A percentile compares a stretch with the other conserved stretches of the same genome.
phyloP scores from a whole-genome alignment of 2,329 filamentous ascomycete species.

The Dactylella cylindrospora region DNA sequence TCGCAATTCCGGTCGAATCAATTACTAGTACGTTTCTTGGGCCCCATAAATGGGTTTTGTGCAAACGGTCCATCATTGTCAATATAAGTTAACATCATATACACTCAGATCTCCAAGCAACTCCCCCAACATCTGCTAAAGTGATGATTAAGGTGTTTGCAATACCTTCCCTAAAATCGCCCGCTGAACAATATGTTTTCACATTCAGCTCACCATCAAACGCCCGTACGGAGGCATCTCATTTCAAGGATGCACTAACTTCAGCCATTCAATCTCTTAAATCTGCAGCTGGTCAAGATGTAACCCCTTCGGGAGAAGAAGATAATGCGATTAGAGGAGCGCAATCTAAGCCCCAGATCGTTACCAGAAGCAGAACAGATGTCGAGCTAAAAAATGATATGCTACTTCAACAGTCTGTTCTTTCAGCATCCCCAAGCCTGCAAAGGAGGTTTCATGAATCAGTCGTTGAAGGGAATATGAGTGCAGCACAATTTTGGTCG shows the following conservation, averaged over 20 bases:
- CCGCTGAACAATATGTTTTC: constrained; percentile 71
- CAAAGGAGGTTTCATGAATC: constrained; percentile 86
- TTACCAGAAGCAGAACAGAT: constrained; percentile 55
- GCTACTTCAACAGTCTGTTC: constrained; percentile 80
- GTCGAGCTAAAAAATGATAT: constrained; percentile 73
- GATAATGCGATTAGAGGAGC: constrained; percentile 51
- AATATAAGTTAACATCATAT: no score
- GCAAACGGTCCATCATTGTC: no score
- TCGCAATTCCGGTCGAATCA: constrained; percentile 71
- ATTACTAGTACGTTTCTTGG: constrained; percentile 75
- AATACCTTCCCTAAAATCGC: constrained; percentile 50
- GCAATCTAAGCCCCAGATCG: constrained; percentile 30
- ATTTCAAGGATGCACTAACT: constrained; percentile 78
- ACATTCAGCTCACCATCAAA: constrained; percentile 77
- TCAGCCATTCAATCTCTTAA: constrained; percentile 72
- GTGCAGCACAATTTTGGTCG: constrained; percentile 93
- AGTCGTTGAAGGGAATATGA: constrained; percentile 74
- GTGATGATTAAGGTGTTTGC: constrained; percentile 92
- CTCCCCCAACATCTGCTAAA: constrained; percentile 80
- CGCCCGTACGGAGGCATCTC: constrained; percentile 79
- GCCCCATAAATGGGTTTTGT: no score
- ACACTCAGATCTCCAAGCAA: constrained; percentile 77
- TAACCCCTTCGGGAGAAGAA: constrained; percentile 57
- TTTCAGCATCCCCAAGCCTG: constrained; percentile 74
- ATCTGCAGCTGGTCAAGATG: constrained; percentile 56